Conservation (phyloP, 768 basidiomycete species). For the Naganishia vishniacii region DNA sequence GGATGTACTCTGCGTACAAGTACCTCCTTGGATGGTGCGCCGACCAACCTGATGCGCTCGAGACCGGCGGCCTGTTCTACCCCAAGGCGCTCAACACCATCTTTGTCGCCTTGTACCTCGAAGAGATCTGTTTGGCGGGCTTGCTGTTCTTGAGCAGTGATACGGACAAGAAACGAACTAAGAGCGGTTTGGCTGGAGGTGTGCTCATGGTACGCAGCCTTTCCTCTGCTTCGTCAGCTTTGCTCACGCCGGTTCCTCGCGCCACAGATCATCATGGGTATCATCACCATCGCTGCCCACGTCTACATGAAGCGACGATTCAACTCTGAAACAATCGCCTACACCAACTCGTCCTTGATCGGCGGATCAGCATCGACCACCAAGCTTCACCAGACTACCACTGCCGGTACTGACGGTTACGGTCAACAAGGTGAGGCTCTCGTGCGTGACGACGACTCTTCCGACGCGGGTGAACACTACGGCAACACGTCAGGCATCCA, state of each 20-base stretch:
- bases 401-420: conserved; percentile 12
- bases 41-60: conserved; percentile 47
- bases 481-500: conserved; percentile 46
- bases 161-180: conserved; percentile 34
- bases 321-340: conserved; percentile 37
- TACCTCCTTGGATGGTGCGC: conserved; percentile 49
- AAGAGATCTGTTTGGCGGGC: conserved; percentile 47
- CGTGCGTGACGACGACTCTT: conserved; percentile 27
- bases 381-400: conserved; percentile 26
- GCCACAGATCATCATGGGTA: conserved; percentile 40
- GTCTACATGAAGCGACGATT: conserved; percentile 45
- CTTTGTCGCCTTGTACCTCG: conserved; percentile 48
- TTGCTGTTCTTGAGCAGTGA: conserved; percentile 49
- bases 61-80: conserved; percentile 51
- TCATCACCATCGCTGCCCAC: conserved; percentile 41
- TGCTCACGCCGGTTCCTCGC: not conserved
- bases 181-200: conserved; percentile 45
- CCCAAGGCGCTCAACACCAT: conserved; percentile 49
- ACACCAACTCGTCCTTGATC: conserved; percentile 35
- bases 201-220: conserved; percentile 41
- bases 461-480: conserved; percentile 34
- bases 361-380: conserved; percentile 27
- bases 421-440: conserved; percentile 20
- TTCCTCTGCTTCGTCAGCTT: not conserved
- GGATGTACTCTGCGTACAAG: conserved; percentile 47